A percentile compares a stretch with the other conserved stretches of the same genome.
Evolutionary conservation across 2,329 filamentous ascomycete species (phyloP).

Genomic region (Trichophyton verrucosum): DNA sequence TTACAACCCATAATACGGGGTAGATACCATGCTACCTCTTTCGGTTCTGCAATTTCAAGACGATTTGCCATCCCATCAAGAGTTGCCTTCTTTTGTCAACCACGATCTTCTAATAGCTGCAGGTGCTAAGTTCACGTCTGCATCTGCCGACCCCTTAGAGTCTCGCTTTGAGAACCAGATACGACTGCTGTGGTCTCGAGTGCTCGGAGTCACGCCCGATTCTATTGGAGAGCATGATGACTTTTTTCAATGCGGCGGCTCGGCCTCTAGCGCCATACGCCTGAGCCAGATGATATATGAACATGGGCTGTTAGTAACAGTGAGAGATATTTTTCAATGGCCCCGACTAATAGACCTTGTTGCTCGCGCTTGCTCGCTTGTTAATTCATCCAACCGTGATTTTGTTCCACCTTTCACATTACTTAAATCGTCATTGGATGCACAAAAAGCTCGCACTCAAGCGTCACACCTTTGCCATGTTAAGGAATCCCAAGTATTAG

Average conservation of each 20-base stretch:
- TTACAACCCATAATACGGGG: background rate
- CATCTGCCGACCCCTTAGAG: background rate
- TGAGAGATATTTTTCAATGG: slow-evolving; percentile 9
- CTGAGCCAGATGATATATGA: background rate
- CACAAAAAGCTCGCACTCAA: background rate
- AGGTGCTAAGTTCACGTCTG: background rate
- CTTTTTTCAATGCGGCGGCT: slow-evolving; percentile 20
- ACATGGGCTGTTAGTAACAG: background rate
- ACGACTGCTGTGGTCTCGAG: background rate
- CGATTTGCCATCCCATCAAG: background rate
- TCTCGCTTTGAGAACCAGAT: background rate
- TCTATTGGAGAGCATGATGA: background rate
- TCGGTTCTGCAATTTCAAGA: background rate
- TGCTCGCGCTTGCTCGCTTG: slow-evolving; percentile 12
- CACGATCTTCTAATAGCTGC: background rate
- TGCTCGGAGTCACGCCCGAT: background rate
- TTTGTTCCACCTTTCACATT: background rate
- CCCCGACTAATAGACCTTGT: slow-evolving; percentile 22
- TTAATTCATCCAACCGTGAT: background rate
- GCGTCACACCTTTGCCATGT: background rate
- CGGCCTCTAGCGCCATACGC: slow-evolving; percentile 29
- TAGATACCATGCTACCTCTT: background rate
- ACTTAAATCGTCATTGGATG: background rate
- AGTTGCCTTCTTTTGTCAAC: background rate
- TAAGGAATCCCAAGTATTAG: slow-evolving; percentile 9